Base-by-base conservation (phyloP, 768 basidiomycete genomes). In the Omphalotus guepiniiformis region DNA sequence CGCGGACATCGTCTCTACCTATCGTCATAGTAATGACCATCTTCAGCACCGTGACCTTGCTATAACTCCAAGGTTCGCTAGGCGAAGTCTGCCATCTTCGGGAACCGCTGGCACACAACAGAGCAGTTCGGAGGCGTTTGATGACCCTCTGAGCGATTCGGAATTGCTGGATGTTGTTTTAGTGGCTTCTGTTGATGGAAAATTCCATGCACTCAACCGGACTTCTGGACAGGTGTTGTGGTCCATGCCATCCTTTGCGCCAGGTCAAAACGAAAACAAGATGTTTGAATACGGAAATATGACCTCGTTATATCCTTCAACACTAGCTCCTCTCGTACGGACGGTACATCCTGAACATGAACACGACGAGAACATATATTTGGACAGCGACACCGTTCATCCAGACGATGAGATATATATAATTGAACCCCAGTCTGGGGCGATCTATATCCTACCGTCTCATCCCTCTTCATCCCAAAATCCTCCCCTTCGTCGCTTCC, bases 361-460 rank as follows among this genome's bases (percentile, higher is more conserved):
- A 59, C 70, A 76, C 6, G 82, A 85, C 54, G 32, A 23, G 7
- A 21, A 11, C 21, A 39, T 47, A 9, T n/a, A n/a, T n/a, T n/a
- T n/a, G n/a, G 38, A 47, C 37, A 73, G 65, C 9, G 74, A 75
- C 50, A 83, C 84, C 53, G 75, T 77, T 39, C 61, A 68, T 46
- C 59, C 64, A 1, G 63, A 69, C 22, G 78, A 81, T 56, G 90
- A 92, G 62, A 78, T 86, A 36, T 98, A 95, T 66, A 85, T 97
- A 51, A 88, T 97, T 43, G 95, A 97, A 59, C 95, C 95, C 0
- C 88, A 93, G 71, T 85, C 88, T 4, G 95, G 95, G 6, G 87
- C 92, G 58, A 89, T 98, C 54, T 98, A 88, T 63, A 82, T 96
- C 50, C 83, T 91, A 69, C 0, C 82, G 83, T 1, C 73, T 74